Base-by-base conservation (phyloP, 75 land plant genomes). In the Cupressus sempervirens region DNA sequence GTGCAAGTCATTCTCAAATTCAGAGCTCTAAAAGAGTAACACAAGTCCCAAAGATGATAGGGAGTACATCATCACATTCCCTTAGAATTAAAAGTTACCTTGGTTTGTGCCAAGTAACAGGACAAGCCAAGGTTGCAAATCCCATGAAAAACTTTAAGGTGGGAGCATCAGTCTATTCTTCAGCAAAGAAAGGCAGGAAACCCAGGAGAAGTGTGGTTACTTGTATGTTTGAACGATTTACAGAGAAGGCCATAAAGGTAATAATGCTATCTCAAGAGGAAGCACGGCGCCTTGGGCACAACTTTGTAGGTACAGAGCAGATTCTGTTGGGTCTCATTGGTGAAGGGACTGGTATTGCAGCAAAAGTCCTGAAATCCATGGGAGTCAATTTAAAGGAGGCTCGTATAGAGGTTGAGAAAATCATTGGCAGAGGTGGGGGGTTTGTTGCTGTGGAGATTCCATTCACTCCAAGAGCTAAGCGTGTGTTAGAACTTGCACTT, bases 401-500 rank as follows among this genome's bases (percentile, higher is more conserved):
- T 3, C 95, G 97, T 8, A 93, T 95, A 35, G 99, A 97, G 87
- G 99, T 97, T 15, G 97, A 97, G 86, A 97, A 95, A 90, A 95
- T 97, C 75, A 95, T 97, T 86, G 97, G 98, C 32, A 88, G 99
- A 75, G 99, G 99, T 1, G 95, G 97, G 86, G 99, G 99, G 3
- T 97, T 97, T 88, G 94, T 94, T 84, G 99, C 98, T 50, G 98
- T 96, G 45, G 99, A 97, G 89, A 96, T 97, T 76, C 99, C 99
- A 23, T 97, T 97, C 86, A 95, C 98, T 80, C 98, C 97, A 46
- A 91, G 98, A 50, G 97, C 97, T 26, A 96, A 96, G 88, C 94
- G 98, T 83, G 98, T 96, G 3, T 87, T 96, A 84, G 98, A 96
- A 72, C 94, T 95, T 54, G 93, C 97, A 4, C 85, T 95, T 54